Evolutionary conservation across 768 basidiomycete species (phyloP), one percentile per base, ranked within the genome.

Genomic region (Termitomyces sp.): DNA sequence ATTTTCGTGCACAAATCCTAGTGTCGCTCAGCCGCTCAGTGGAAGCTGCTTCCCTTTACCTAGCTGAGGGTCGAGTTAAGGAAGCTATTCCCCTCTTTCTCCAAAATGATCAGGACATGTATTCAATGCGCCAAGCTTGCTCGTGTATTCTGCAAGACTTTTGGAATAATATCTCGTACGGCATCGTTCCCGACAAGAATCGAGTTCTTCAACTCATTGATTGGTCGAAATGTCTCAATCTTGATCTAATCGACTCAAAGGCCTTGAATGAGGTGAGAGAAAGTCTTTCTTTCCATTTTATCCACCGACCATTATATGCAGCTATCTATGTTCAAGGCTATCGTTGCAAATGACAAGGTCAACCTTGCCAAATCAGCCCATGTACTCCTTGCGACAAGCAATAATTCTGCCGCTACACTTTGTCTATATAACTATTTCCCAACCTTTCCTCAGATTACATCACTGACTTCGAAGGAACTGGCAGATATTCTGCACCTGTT

Each of bases 31-130:
- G 74, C 14, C 72, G 73, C 59, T 74, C 68, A 46, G 54, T 61
- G 1, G 81, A 86, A 35, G 85, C 85, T 0, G 84, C 83, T 1
- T 72, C 79, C 20, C 63, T 84, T 18, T 77, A 82, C 61, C 58
- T 82, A 5, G 66, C 68, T 0, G 79, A 83, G 60, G 82, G 80
- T 14, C 74, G 78, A 1, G 67, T 66, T 0, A 35, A 74, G 1
- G 75, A 80, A 13, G 86, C 84, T 0, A 77, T 85, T 10, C 68
- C 64, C 13, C 65, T 80, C 2, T 67, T 84, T 44, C 61, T 83
- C 6, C 26, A 52, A 30, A 40, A 52, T 41, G 13, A 3, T 6
- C 52, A 41, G 0, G 70, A 68, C 14, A 48, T 43, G 3, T 28
- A 66, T 0, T 77, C 76, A 1, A 60, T 66, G 14, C 60, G 56